A percentile compares a stretch with the other conserved stretches of the same genome.
Evolutionary conservation across 169 alveolate species (phyloP).

Genomic region (Babesia bovis): DNA sequence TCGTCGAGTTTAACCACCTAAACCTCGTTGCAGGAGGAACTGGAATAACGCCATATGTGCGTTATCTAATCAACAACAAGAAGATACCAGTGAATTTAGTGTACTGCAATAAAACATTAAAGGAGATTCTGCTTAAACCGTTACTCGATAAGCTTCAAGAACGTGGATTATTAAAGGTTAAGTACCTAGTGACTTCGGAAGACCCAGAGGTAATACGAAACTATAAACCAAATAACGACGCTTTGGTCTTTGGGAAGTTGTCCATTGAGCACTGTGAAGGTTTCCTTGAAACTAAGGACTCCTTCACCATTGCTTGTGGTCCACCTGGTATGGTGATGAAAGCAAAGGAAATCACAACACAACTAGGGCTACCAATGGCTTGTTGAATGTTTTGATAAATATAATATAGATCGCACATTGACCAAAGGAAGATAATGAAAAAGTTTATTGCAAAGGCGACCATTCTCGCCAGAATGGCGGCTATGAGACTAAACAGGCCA

Average conservation of each 20-base stretch:
- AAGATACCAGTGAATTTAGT: constrained; percentile 28
- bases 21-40: constrained; percentile 81
- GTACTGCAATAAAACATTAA: constrained; percentile 44
- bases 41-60: constrained; percentile 77
- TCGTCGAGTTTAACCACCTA: constrained; percentile 42
- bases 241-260: constrained; percentile 2
- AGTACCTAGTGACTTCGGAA: constrained; percentile 46
- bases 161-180: constrained; percentile 14
- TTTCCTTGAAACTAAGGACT: constrained; percentile 1
- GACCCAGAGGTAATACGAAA: constrained; percentile 1
- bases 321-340: constrained; percentile 21
- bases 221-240: background rate
- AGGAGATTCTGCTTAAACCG: constrained; percentile 58
- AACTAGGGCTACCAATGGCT: constrained; percentile 1
- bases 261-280: constrained; percentile 2
- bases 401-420: background rate
- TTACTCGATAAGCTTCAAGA: constrained; percentile 25
- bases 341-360: background rate
- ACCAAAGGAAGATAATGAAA: background rate
- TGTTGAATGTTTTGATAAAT: background rate
- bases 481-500: constrained; percentile 56
- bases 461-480: constrained; percentile 56
- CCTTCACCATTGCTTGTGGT: constrained; percentile 18
- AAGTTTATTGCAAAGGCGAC: constrained; percentile 60
- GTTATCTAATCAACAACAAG: constrained; percentile 46